A percentile compares a stretch with the other conserved stretches of the same genome.
Evolutionary conservation across 257 asterid species (phyloP).

Genomic region (Penstemon barbatus): DNA sequence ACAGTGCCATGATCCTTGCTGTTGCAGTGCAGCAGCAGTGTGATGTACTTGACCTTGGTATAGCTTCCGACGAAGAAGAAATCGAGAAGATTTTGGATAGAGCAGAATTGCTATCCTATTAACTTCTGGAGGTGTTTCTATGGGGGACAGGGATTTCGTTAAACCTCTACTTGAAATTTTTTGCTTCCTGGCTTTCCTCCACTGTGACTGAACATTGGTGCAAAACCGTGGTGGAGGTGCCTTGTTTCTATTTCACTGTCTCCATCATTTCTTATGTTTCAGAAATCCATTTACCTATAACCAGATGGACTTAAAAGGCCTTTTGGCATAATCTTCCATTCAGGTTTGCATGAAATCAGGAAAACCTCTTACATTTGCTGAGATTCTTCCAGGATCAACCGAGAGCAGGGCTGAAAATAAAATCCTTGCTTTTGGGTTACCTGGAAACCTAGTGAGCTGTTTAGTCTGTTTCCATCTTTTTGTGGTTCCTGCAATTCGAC

Average conservation of each 20-base stretch:
- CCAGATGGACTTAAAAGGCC: background rate
- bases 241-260: constrained; percentile 13
- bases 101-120: constrained; percentile 73
- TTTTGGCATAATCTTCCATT: constrained; percentile 28
- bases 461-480: constrained; percentile 90
- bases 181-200: constrained; percentile 24
- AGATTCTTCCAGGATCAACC: constrained; percentile 52
- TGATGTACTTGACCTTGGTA: constrained; percentile 86
- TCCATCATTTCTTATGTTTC: background rate
- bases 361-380: constrained; percentile 91
- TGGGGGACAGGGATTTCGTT: constrained; percentile 97
- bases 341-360: constrained; percentile 96
- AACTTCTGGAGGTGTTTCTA: constrained; percentile 97
- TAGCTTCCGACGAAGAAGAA: constrained; percentile 69
- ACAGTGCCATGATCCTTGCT: constrained; percentile 92
- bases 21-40: constrained; percentile 73
- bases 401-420: constrained; percentile 40
- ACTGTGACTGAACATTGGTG: constrained; percentile 3
- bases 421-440: constrained; percentile 93
- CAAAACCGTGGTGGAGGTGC: constrained; percentile 8
- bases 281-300: constrained; percentile 5
- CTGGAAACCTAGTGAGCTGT: constrained; percentile 99
- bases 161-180: constrained; percentile 73
- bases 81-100: constrained; percentile 58
- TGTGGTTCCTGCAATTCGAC: constrained; percentile 85